Base-by-base conservation (phyloP, 148 eudicot genomes). In the Chenopodium formosanum region DNA sequence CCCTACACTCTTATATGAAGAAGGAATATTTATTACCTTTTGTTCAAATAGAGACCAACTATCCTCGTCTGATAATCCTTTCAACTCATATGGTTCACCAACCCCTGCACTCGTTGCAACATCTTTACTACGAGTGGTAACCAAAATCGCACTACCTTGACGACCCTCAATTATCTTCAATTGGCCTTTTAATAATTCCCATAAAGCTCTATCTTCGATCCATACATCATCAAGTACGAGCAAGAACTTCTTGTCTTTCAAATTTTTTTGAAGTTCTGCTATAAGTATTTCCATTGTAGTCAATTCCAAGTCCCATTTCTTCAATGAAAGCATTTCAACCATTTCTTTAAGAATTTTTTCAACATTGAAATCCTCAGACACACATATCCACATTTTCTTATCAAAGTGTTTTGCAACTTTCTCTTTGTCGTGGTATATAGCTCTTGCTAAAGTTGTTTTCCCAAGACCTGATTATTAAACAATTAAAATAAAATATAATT, bases 181-280 rank as follows among this genome's bases (percentile, higher is more conserved):
- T 2, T 7, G 64, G 4, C 5, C 27, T 48, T 70, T 72, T 1
- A 82, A 63, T 7, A 10, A 60, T 17, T 16, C 20, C 84, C 81
- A 78, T 64, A 19, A 25, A 4, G 32, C 71, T 47, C 47, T 22
- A 9, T 60, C 17, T 14, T 19, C 65, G 37, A 22, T 63, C 84
- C 84, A 82, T 17, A 82, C 73, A 82, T 82, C 84, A 78, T 82
- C 81, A 71, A 82, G 80, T 19, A 82, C 81, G 4, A 37, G 40
- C 40, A 37, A 37, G 40, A 37, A 37, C 40, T 37, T 37, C 5
- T 4, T 37, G 0, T 44, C 77, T 9, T 44, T 73, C 9, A 80
- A 31, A 4, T 25, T 4, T 27, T 63, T 12, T 46, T 47, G 56
- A 63, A 64, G 58, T 27, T 9, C 20, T 2, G 2, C 47, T 27